phyloP scores from a whole-genome alignment of 2,329 filamentous ascomycete species.

The Aspergillus pseudotamarii region DNA sequence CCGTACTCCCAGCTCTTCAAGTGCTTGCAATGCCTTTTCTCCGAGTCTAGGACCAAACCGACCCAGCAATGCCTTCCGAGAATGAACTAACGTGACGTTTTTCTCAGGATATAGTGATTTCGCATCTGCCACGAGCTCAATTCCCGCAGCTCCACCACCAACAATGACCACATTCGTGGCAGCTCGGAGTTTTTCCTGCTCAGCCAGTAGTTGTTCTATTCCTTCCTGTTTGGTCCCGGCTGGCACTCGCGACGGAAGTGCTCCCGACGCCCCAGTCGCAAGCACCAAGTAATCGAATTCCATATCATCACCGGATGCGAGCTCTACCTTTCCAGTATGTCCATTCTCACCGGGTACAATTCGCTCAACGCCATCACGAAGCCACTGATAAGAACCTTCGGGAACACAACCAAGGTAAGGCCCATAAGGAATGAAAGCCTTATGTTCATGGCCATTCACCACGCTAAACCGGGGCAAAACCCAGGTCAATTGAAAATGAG shows the following conservation, averaged over 20 bases:
- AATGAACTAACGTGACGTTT: slow-evolving; percentile 61
- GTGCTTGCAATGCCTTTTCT: slow-evolving; percentile 41
- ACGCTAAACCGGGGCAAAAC: slow-evolving; percentile 63
- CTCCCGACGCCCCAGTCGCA: slow-evolving; percentile 57
- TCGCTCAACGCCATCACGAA: neutral
- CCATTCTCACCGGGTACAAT: neutral
- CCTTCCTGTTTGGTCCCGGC: slow-evolving; percentile 48
- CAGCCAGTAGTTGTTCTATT: slow-evolving; percentile 45
- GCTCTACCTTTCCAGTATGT: slow-evolving; percentile 2
- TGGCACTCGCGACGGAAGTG: slow-evolving; percentile 54
- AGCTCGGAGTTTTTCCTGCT: slow-evolving; percentile 51
- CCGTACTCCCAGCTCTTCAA: slow-evolving; percentile 53
- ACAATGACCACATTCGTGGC: slow-evolving; percentile 54
- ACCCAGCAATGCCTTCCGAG: slow-evolving; percentile 56
- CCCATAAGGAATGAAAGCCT: slow-evolving; percentile 64
- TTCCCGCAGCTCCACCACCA: slow-evolving; percentile 64
- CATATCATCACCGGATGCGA: slow-evolving; percentile 50
- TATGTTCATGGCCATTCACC: slow-evolving; percentile 57
- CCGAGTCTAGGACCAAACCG: slow-evolving; percentile 51
- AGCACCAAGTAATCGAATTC: slow-evolving; percentile 60
- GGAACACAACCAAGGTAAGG: slow-evolving; percentile 42
- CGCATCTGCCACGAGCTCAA: slow-evolving; percentile 63
- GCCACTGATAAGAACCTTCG: slow-evolving; percentile 32
- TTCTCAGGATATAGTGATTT: slow-evolving; percentile 61
- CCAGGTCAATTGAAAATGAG: slow-evolving; percentile 65